Conservation (phyloP, 192 early-diverging fungal genomes). For the Diversispora epigaea region DNA sequence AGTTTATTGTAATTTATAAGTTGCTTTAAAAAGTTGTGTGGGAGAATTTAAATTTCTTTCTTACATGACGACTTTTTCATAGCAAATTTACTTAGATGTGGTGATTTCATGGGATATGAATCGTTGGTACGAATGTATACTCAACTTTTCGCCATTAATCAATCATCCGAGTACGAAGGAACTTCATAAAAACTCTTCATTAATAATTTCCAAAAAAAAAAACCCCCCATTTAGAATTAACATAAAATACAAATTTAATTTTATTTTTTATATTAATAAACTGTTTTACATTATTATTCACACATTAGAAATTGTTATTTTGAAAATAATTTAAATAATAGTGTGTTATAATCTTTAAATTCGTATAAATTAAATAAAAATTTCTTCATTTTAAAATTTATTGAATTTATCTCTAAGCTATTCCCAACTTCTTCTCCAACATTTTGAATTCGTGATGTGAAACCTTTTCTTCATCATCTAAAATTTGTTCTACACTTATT, state of each 20-base stretch:
- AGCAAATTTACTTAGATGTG: constrained; percentile 86
- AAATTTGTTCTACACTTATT: constrained; percentile 78
- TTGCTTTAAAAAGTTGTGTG: neutral
- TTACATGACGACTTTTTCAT: neutral
- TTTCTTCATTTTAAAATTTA: neutral
- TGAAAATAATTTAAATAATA: neutral
- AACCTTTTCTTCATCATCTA: constrained; percentile 80
- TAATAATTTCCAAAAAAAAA: neutral
- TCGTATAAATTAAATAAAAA: no score
- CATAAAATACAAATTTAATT: neutral
- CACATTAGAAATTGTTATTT: neutral
- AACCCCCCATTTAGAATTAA: neutral
- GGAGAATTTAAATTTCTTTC: neutral
- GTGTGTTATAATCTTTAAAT: neutral
- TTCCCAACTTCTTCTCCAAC: constrained; percentile 58
- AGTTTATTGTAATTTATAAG: no score
- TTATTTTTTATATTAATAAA: neutral
- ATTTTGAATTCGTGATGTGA: constrained; percentile 87
- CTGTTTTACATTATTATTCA: neutral
- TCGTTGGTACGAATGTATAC: constrained; percentile 88
- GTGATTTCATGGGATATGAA: constrained; percentile 84
- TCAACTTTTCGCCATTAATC: constrained; percentile 60
- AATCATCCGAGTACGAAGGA: constrained; percentile 22
- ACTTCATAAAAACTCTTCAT: neutral
- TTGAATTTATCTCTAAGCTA: neutral